Base-by-base conservation (phyloP, 768 basidiomycete genomes). In the Psilocybe tampanensis region DNA sequence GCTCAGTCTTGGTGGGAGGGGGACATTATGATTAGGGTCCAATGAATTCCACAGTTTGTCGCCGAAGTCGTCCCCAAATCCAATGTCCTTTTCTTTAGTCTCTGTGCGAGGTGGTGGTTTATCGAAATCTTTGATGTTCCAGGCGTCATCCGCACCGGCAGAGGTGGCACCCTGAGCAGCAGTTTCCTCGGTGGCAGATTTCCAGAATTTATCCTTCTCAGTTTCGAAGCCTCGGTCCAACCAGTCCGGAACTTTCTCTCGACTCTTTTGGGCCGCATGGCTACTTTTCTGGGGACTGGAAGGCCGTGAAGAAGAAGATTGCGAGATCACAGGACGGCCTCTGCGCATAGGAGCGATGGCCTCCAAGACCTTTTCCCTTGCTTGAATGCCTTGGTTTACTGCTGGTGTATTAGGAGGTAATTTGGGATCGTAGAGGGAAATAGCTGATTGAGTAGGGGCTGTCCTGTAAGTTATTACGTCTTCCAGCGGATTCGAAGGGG, bases 301-400 rank as follows among this genome's bases (percentile, higher is more conserved):
- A 3, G 65, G 69, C 8, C 78, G 66, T 8, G 77, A 74, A n/a
- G n/a, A n/a, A 29, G 69, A 58, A 7, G 72, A 63, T 21, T 59
- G 56, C 19, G 73, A 66, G 47, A 60, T 58, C 24, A 72, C 68
- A 2, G 89, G 88, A 21, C 89, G 79, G 17, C 89, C 90, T 32
- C 89, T 77, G 36, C 89, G 83, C 86, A 90, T 86, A 0, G 91
- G 89, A 29, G 86, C 86, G 54, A 92, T 88, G 12, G 89, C 89
- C 62, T 91, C 90, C 18, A 91, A 75, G 4, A 90, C 89, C 64
- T 85, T 89, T 55, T 92, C 89, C 39, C 88, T 83, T 8, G 87
- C 87, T 63, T 89, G 86, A 26, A 86, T 66, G 23, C 86, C 89
- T 24, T 83, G 78, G 60, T 80, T 81, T n/a, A 32, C 6, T 17